A percentile compares a stretch with the other conserved stretches of the same genome.
Conservation (phyloP, 2,329 filamentous ascomycete genomes). For the Davidsoniella neocaledoniae region DNA sequence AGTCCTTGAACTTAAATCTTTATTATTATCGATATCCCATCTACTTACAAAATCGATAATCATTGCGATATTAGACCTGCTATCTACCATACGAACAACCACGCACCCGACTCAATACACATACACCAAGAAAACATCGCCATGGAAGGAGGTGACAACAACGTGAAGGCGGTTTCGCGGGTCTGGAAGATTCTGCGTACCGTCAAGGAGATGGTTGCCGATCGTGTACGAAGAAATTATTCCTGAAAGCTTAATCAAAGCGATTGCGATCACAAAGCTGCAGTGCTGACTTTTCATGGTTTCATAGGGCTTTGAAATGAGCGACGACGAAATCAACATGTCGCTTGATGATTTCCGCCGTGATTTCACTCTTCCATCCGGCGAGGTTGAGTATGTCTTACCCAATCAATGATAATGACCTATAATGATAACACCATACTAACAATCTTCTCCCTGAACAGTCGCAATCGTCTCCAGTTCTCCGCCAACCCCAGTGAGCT, state of each 20-base stretch:
- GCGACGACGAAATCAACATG: slow-evolving; percentile 77
- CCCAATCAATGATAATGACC: neutral
- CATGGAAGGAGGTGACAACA: slow-evolving; percentile 26
- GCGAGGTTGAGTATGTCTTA: slow-evolving; percentile 52
- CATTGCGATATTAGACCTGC: too few species aligned
- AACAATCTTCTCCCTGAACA: slow-evolving; percentile 22
- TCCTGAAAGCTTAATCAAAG: neutral
- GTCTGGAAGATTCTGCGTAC: slow-evolving; percentile 93
- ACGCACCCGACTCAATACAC: neutral
- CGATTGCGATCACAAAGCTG: neutral
- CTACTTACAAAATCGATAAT: neutral
- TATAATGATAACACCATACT: too few species aligned
- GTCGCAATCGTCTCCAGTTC: slow-evolving; percentile 72
- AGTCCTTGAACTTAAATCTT: neutral
- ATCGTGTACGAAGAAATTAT: slow-evolving; percentile 49
- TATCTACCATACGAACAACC: neutral
- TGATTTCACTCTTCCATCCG: slow-evolving; percentile 55
- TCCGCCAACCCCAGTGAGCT: slow-evolving; percentile 66
- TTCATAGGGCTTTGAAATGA: slow-evolving; percentile 76
- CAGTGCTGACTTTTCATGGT: neutral
- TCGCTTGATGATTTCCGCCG: slow-evolving; percentile 64
- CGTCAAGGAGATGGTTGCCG: slow-evolving; percentile 83
- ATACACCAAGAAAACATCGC: slow-evolving; percentile 7
- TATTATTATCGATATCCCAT: slow-evolving; percentile 4
- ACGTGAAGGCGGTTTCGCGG: slow-evolving; percentile 36